A percentile compares a stretch with the other conserved stretches of the same genome.
phyloP scores from a whole-genome alignment of 495 filamentous ascomycete genomes.

The Lasiosphaeria ovina region DNA sequence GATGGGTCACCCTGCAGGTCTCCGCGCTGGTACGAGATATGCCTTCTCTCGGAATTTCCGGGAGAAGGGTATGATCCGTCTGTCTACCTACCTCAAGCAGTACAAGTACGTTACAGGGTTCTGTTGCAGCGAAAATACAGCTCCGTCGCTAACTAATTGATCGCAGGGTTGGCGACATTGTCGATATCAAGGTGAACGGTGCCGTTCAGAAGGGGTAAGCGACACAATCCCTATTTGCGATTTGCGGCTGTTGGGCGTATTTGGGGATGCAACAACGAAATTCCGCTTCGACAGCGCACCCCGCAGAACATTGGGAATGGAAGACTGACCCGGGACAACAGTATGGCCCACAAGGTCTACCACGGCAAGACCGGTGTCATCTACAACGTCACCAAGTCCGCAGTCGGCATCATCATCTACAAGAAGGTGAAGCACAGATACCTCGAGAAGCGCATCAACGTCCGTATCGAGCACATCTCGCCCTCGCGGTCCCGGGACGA shows the following conservation, averaged over 20 bases:
- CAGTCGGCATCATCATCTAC: conserved; percentile 97
- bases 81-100: conserved; percentile 86
- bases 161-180: conserved; percentile 88
- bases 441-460: conserved; percentile 98
- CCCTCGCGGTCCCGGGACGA: conserved; percentile 91
- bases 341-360: conserved; percentile 99
- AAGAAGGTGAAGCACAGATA: conserved; percentile 97
- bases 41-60: conserved; percentile 93
- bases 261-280: background rate
- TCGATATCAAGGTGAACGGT: conserved; percentile 95
- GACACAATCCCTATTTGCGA: conserved; percentile 8
- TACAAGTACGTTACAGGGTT: conserved; percentile 65
- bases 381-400: conserved; percentile 97
- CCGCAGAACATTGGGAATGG: conserved; percentile 3
- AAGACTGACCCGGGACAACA: conserved; percentile 41
- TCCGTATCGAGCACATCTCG: conserved; percentile 96
- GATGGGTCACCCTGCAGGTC: conserved; percentile 97
- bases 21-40: conserved; percentile 92
- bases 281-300: background rate
- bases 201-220: conserved; percentile 87
- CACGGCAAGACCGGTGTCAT: conserved; percentile 97
- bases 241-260: background rate
- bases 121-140: background rate
- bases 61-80: conserved; percentile 83
- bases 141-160: conserved; percentile 31